phyloP scores from a whole-genome alignment of 257 asterid genomes.

The Solanum ossicruentum region DNA sequence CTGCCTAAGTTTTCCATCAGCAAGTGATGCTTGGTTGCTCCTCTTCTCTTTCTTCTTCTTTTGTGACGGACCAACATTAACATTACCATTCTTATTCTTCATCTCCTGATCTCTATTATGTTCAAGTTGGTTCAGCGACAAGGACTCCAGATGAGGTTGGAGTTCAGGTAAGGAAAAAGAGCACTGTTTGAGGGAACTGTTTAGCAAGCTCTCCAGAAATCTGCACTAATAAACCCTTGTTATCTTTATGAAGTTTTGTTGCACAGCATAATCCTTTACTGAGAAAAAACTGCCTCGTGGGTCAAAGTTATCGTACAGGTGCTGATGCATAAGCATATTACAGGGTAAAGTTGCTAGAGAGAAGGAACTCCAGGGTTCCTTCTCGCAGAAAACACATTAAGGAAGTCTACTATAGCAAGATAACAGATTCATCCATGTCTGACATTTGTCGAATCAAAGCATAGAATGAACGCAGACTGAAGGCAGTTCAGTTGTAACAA shows the following conservation, averaged over 20 bases:
- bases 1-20: conserved; percentile 47
- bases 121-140: conserved; percentile 22
- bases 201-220: conserved; percentile 56
- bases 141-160: conserved; percentile 35
- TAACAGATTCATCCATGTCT: neutral
- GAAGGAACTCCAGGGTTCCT: neutral
- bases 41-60: conserved; percentile 28
- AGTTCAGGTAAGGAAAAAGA: conserved; percentile 57
- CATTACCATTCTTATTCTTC: conserved; percentile 36
- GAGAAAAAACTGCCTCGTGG: neutral
- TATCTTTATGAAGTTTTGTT: conserved; percentile 8
- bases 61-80: conserved; percentile 21
- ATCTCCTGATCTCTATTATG: conserved; percentile 34
- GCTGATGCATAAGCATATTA: neutral
- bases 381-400: neutral
- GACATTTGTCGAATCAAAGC: neutral
- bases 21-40: conserved; percentile 28
- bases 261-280: conserved; percentile 1
- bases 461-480: neutral
- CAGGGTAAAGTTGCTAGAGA: neutral
- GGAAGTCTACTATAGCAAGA: neutral
- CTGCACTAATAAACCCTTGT: conserved; percentile 29
- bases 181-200: conserved; percentile 43
- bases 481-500: neutral
- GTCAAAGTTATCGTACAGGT: neutral